A percentile compares a stretch with the other conserved stretches of the same genome.
These are phyloP conservation scores for Penicillium sp. DNA, from an alignment of 2,329 filamentous ascomycete species.

Conservation along the genomic window DNA sequence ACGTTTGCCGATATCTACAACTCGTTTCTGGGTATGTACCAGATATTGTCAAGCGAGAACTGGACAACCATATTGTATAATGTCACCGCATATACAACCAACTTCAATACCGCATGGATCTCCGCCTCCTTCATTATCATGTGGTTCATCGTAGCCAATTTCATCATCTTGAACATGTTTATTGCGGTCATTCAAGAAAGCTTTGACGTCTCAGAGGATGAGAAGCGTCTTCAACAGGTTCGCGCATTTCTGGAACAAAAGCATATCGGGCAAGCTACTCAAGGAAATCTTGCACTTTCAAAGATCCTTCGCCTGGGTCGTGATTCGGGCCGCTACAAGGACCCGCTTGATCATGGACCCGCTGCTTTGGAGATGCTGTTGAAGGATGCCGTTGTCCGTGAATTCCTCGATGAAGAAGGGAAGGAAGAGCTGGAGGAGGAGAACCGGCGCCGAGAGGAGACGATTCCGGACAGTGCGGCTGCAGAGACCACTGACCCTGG, in stretches of 20 bases:
- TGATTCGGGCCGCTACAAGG: conserved; percentile 63
- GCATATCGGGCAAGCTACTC: conserved; percentile 68
- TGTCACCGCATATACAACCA: conserved; percentile 67
- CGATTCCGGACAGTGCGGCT: conserved; percentile 26
- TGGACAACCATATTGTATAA: conserved; percentile 89
- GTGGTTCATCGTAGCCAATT: conserved; percentile 94
- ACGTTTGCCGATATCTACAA: conserved; percentile 93
- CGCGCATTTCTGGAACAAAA: conserved; percentile 91
- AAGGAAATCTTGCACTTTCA: conserved; percentile 65
- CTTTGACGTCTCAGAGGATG: conserved; percentile 97
- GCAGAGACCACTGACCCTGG: conserved; percentile 56
- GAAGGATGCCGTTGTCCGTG: conserved; percentile 90
- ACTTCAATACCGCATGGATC: conserved; percentile 80
- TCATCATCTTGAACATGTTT: conserved; percentile 99
- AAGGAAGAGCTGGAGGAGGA: conserved; percentile 21
- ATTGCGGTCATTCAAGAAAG: conserved; percentile 99
- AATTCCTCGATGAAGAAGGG: conserved; percentile 80
- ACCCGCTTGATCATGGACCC: conserved; percentile 87
- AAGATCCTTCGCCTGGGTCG: conserved; percentile 62
- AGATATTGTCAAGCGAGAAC: conserved; percentile 91
- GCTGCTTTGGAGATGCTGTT: conserved; percentile 94
- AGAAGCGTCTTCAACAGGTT: conserved; percentile 95
- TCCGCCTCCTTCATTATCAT: conserved; percentile 85
- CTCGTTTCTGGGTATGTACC: conserved; percentile 96
- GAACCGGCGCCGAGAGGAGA: conserved; percentile 28